Conservation (phyloP, 1,139 yeast genomes). For the Geotrichum fermentans region DNA sequence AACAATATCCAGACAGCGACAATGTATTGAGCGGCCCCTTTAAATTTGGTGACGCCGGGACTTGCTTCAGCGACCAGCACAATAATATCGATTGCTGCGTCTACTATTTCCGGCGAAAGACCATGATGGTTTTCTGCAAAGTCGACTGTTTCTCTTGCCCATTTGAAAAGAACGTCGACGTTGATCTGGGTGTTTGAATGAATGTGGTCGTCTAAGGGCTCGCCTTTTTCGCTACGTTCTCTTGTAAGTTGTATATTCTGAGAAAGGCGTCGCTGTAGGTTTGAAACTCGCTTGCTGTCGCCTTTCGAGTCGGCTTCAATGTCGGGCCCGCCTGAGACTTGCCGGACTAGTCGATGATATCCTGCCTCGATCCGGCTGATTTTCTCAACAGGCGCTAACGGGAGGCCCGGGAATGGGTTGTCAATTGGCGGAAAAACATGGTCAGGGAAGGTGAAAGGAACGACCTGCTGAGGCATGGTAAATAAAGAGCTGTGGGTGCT, state of each 20-base stretch:
- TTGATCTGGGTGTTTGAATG: constrained; percentile 13
- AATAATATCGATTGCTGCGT: constrained; percentile 31
- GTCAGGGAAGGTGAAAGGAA: constrained; percentile 32
- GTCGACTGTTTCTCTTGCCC: constrained; percentile 37
- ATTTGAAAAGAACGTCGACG: constrained; percentile 26
- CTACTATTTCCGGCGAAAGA: constrained; percentile 26
- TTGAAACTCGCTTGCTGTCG: constrained; percentile 10
- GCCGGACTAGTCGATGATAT: constrained; percentile 26
- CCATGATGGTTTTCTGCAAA: constrained; percentile 33
- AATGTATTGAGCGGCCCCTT: constrained; percentile 33
- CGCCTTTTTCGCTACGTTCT: constrained; percentile 5
- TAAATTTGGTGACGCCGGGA: constrained; percentile 25
- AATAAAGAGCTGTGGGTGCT: neutral
- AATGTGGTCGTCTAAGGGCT: constrained; percentile 2
- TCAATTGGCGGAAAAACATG: constrained; percentile 32
- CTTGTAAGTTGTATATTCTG: constrained; percentile 18
- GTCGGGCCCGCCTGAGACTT: constrained; percentile 20
- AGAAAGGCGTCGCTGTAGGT: constrained; percentile 16
- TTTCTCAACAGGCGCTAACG: constrained; percentile 31
- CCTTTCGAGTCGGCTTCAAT: constrained; percentile 10
- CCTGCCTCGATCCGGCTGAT: constrained; percentile 28
- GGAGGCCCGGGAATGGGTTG: constrained; percentile 32
- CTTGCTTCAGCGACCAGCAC: constrained; percentile 25
- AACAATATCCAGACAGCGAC: constrained; percentile 34
- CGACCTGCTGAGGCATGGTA: constrained; percentile 18